phyloP scores from a whole-genome alignment of 352 stramenopile species.

The Pythium guiyangense region DNA sequence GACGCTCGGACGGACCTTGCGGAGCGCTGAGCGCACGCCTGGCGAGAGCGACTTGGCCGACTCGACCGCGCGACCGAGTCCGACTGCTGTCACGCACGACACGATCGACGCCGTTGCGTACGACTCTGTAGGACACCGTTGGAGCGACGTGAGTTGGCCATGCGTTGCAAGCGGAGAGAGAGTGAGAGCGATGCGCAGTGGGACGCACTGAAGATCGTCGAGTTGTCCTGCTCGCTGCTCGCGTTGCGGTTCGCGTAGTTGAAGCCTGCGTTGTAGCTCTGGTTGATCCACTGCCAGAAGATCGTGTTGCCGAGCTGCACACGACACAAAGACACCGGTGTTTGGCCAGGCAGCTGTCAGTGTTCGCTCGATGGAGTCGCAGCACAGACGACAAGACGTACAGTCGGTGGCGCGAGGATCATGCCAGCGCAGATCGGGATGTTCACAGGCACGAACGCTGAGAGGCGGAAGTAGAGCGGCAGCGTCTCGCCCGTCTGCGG shows the following conservation, averaged over 20 bases:
- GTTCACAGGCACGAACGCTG: constrained; percentile 85
- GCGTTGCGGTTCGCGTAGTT: constrained; percentile 89
- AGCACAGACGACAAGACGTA: constrained; percentile 25
- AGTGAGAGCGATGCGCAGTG: constrained; percentile 1
- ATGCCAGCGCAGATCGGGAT: constrained; percentile 86
- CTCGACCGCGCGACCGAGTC: constrained; percentile 73
- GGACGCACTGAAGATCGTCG: constrained; percentile 66
- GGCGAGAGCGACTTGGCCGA: constrained; percentile 72
- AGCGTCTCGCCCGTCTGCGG: constrained; percentile 78
- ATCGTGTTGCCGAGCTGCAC: constrained; percentile 69
- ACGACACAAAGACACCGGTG: too few relatives aligned
- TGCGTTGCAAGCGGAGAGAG: too few relatives aligned
- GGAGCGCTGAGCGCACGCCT: constrained; percentile 44
- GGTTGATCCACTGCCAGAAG: constrained; percentile 89
- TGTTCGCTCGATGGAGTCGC: too few relatives aligned
- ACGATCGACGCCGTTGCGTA: constrained; percentile 76
- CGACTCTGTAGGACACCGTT: too few relatives aligned
- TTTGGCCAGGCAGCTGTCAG: too few relatives aligned
- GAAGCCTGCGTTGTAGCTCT: constrained; percentile 87
- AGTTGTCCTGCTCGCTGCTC: constrained; percentile 72
- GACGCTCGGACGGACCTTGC: too few relatives aligned
- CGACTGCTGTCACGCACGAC: constrained; percentile 72
- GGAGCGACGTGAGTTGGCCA: too few relatives aligned
- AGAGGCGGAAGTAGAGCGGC: constrained; percentile 59
- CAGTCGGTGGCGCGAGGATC: constrained; percentile 72